Evolutionary conservation across 2,329 filamentous ascomycete species (phyloP).

Genomic region (Talaromyces sp.): DNA sequence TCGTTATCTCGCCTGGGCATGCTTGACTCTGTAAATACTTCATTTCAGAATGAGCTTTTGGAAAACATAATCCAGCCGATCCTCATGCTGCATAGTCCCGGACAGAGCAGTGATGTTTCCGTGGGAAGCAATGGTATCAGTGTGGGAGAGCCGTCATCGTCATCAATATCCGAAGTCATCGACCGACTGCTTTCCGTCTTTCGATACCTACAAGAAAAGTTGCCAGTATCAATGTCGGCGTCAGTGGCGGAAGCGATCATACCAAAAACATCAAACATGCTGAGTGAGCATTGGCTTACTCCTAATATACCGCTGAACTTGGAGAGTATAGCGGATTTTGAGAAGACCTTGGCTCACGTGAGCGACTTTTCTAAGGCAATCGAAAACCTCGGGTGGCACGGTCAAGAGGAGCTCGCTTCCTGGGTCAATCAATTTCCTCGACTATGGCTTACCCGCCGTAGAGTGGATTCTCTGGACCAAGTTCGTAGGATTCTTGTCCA

Average conservation of each 20-base stretch:
- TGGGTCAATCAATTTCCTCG: constrained; percentile 78
- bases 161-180: constrained; percentile 36
- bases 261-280: constrained; percentile 59
- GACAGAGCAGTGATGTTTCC: constrained; percentile 24
- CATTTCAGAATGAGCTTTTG: constrained; percentile 31
- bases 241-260: constrained; percentile 66
- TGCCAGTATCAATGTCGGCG: constrained; percentile 46
- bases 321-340: constrained; percentile 64
- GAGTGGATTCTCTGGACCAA: constrained; percentile 70
- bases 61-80: constrained; percentile 30
- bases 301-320: constrained; percentile 70
- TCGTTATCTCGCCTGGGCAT: constrained; percentile 30
- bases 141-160: constrained; percentile 22
- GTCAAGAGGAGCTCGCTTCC: constrained; percentile 58
- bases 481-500: constrained; percentile 64
- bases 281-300: constrained; percentile 71
- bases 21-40: constrained; percentile 26
- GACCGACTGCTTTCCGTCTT: constrained; percentile 42
- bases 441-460: constrained; percentile 79
- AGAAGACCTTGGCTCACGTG: constrained; percentile 62
- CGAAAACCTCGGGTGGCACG: constrained; percentile 58
- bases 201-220: constrained; percentile 46
- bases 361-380: constrained; percentile 61
- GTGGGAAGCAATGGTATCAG: constrained; percentile 27
- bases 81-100: constrained; percentile 23